Evolutionary conservation across 352 stramenopile species (phyloP).

Genomic region (Globisporangium cystogenes): DNA sequence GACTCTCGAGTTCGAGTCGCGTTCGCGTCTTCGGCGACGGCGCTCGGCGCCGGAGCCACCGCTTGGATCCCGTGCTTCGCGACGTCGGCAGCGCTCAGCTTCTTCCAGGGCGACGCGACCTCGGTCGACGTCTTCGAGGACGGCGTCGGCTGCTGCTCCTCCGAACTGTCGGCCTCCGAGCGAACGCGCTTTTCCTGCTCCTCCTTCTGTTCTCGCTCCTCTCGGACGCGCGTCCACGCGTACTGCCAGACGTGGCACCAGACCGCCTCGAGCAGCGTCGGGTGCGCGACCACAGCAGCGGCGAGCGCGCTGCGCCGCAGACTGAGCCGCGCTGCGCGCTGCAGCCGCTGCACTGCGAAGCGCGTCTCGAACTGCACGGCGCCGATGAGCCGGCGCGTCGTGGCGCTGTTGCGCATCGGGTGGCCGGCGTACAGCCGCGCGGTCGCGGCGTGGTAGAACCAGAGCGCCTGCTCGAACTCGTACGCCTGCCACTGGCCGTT

Average conservation of each 20-base stretch:
- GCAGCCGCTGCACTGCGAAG: conserved; percentile 30
- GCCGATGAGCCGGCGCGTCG: conserved; percentile 37
- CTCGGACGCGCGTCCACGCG: conserved; percentile 12
- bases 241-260: conserved; percentile 12
- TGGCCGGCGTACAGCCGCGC: conserved; percentile 40
- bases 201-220: conserved; percentile 13
- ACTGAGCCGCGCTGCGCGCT: conserved; percentile 20
- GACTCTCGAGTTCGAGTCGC: neutral
- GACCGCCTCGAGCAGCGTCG: conserved; percentile 15
- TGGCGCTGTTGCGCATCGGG: conserved; percentile 41
- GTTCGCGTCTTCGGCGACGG: neutral
- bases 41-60: neutral
- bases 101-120: neutral
- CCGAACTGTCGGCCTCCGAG: neutral
- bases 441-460: conserved; percentile 46
- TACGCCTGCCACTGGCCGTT: conserved; percentile 53
- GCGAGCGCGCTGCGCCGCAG: conserved; percentile 11
- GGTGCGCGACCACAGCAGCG: conserved; percentile 6
- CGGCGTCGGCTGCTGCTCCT: neutral
- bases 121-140: neutral
- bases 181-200: conserved; percentile 5
- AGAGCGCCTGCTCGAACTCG: conserved; percentile 52
- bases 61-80: conserved; percentile 5
- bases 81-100: neutral
- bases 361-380: conserved; percentile 30